Evolutionary conservation across 352 stramenopile species (phyloP).

Genomic region (Albugo laibachii): DNA sequence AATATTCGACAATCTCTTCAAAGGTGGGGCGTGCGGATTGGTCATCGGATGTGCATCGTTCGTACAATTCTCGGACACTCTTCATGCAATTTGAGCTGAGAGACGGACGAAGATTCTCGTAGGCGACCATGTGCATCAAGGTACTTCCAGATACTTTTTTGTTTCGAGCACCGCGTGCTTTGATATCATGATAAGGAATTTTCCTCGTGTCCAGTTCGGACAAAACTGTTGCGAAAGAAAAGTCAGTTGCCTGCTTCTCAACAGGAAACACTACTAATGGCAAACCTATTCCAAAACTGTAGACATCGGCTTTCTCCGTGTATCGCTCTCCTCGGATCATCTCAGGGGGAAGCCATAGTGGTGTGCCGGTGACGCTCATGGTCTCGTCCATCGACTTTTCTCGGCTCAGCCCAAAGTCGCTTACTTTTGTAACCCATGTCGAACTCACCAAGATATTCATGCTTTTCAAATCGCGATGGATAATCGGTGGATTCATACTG

Average conservation of each 20-base stretch:
- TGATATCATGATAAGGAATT: slow-evolving; percentile 79
- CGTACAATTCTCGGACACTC: slow-evolving; percentile 58
- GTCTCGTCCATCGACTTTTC: slow-evolving; percentile 90
- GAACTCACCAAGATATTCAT: slow-evolving; percentile 83
- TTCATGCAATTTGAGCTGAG: slow-evolving; percentile 70
- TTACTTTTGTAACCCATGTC: slow-evolving; percentile 85
- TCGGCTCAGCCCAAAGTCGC: slow-evolving; percentile 93
- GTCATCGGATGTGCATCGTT: slow-evolving; percentile 60
- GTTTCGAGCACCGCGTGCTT: slow-evolving; percentile 58
- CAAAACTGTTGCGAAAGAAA: slow-evolving; percentile 22
- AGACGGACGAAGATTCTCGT: slow-evolving; percentile 69
- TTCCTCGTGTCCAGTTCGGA: slow-evolving; percentile 70
- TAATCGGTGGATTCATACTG: slow-evolving; percentile 93
- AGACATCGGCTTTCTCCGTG: slow-evolving; percentile 77
- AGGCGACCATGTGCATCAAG: slow-evolving; percentile 81
- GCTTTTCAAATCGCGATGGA: slow-evolving; percentile 96
- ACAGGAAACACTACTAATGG: background rate
- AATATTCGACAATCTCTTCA: slow-evolving; percentile 66
- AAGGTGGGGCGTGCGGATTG: slow-evolving; percentile 59
- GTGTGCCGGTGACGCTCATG: slow-evolving; percentile 83
- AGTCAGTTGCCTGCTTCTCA: background rate
- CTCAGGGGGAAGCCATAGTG: slow-evolving; percentile 68
- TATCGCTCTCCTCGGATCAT: slow-evolving; percentile 80
- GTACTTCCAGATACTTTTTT: slow-evolving; percentile 73
- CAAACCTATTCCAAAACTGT: slow-evolving; percentile 72